Evolutionary conservation across 2,329 filamentous ascomycete species (phyloP).

Genomic region (Fusarium xyrophilum): DNA sequence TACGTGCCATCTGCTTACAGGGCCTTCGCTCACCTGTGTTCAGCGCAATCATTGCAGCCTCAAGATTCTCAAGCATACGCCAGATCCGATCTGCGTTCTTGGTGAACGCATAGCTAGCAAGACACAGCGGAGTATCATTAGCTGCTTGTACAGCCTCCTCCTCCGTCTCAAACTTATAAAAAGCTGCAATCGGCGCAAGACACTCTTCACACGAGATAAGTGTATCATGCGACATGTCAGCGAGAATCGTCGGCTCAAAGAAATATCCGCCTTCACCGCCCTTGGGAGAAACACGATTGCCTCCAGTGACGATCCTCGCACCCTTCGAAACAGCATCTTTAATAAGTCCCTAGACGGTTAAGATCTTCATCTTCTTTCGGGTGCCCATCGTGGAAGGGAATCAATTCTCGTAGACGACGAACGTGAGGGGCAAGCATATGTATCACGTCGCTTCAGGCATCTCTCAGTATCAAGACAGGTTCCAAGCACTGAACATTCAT

Average conservation of each 20-base stretch:
- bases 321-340: slow-evolving; percentile 18
- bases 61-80: slow-evolving; percentile 24
- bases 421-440: not conserved
- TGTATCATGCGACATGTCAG: slow-evolving; percentile 4
- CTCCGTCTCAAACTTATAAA: slow-evolving; percentile 30
- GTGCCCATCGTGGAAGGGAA: too few species aligned
- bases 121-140: slow-evolving; percentile 24
- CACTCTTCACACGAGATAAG: slow-evolving; percentile 20
- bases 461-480: too few species aligned
- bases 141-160: slow-evolving; percentile 18
- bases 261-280: slow-evolving; percentile 12
- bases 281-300: not conserved
- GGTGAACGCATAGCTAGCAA: slow-evolving; percentile 26
- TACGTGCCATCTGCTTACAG: fast-evolving
- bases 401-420: not conserved
- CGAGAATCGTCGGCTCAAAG: slow-evolving; percentile 28
- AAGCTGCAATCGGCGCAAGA: slow-evolving; percentile 20
- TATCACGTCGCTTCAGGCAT: not conserved
- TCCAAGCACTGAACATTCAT: too few species aligned
- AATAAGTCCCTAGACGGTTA: not conserved
- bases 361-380: not conserved
- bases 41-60: slow-evolving; percentile 30
- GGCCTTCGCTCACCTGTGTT: not conserved
- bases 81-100: slow-evolving; percentile 19
- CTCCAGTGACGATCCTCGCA: slow-evolving; percentile 9